Percentiles rank a stretch among this genome's conserved stretches.
phyloP scores from a whole-genome alignment of 1,139 yeast genomes.

The Kodamaea sp. region DNA sequence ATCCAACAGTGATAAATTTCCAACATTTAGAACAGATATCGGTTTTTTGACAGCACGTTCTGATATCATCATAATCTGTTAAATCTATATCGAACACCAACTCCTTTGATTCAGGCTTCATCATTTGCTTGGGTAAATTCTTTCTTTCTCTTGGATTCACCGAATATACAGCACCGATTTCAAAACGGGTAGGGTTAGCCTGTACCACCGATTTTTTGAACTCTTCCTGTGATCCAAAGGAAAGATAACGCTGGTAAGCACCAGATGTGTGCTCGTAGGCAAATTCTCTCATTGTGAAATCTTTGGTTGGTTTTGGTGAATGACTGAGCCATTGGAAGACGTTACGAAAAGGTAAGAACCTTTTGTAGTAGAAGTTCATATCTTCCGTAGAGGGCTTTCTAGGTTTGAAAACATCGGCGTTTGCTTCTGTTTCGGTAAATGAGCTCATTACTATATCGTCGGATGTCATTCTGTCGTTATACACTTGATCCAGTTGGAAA shows the following conservation, averaged over 20 bases:
- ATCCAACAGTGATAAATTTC: conserved; percentile 89
- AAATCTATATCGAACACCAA: conserved; percentile 95
- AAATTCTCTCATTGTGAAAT: conserved; percentile 85
- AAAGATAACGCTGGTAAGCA: conserved; percentile 85
- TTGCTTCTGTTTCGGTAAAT: conserved; percentile 3
- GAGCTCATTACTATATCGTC: conserved; percentile 5
- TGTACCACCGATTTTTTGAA: conserved; percentile 70
- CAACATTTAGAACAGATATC: conserved; percentile 87
- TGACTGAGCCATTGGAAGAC: conserved; percentile 89
- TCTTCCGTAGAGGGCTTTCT: conserved; percentile 58
- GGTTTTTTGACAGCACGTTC: conserved; percentile 91
- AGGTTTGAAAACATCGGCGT: neutral
- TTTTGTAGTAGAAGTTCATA: conserved; percentile 71
- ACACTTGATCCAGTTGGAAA: conserved; percentile 3
- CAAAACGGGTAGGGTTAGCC: conserved; percentile 87
- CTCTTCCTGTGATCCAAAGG: conserved; percentile 63
- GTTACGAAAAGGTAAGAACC: conserved; percentile 66
- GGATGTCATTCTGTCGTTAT: conserved; percentile 1
- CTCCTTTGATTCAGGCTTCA: conserved; percentile 82
- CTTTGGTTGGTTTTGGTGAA: conserved; percentile 63
- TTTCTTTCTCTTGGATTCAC: conserved; percentile 85
- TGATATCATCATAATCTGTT: conserved; percentile 90
- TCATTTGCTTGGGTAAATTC: conserved; percentile 69
- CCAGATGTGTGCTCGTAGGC: conserved; percentile 87
- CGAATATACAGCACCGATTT: conserved; percentile 88